A percentile compares a stretch with the other conserved stretches of the same genome.
phyloP scores from a whole-genome alignment of 129 eudicot genomes.

The Silybum marianum region DNA sequence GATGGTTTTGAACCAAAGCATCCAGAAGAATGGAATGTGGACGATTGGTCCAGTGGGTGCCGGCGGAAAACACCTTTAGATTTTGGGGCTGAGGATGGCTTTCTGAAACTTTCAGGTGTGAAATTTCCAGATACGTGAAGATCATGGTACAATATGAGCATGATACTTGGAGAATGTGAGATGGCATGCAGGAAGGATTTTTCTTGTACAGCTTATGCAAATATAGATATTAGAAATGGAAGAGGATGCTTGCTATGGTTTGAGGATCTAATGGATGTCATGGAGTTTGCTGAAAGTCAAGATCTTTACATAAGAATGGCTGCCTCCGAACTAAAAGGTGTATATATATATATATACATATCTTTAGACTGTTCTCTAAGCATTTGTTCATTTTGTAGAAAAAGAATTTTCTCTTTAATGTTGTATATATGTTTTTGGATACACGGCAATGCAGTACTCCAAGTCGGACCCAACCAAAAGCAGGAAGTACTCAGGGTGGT shows the following conservation, averaged over 20 bases:
- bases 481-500: no score
- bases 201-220: conserved; percentile 35
- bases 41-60: conserved; percentile 50
- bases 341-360: no score
- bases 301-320: conserved; percentile 20
- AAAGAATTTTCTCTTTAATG: no score
- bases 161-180: conserved; percentile 18
- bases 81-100: neutral
- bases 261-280: conserved; percentile 31
- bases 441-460: no score
- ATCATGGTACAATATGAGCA: neutral
- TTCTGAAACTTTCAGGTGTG: neutral
- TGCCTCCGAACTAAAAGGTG: conserved; percentile 1
- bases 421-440: no score
- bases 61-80: conserved; percentile 15
- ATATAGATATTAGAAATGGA: conserved; percentile 14
- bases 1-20: conserved; percentile 28
- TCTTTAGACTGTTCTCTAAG: no score
- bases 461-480: no score
- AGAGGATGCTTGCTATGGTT: conserved; percentile 56
- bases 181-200: conserved; percentile 35
- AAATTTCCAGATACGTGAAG: no score
- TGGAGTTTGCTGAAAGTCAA: conserved; percentile 5
- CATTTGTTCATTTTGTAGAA: no score
- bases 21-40: conserved; percentile 18